phyloP scores from a whole-genome alignment of 2,329 filamentous ascomycete genomes.

The Emmonsia crescens region DNA sequence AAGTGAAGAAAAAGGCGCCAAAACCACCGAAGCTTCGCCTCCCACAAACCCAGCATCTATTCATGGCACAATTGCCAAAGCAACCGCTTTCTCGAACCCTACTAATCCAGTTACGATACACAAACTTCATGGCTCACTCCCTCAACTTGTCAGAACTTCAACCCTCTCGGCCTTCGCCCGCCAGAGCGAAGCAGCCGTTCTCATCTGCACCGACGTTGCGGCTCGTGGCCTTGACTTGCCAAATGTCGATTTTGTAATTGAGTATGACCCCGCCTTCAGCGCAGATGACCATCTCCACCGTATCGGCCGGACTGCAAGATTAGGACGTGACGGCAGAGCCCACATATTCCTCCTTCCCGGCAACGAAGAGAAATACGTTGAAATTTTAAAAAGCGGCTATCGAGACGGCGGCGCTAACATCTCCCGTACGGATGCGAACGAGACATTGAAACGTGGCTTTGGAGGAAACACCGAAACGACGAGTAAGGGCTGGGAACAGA shows the following conservation, averaged over 20 bases:
- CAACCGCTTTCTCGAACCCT: conserved; percentile 61
- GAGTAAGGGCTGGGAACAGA: conserved; percentile 51
- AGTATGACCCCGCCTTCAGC: conserved; percentile 92
- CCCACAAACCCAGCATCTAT: conserved; percentile 1
- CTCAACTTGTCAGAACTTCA: conserved; percentile 74
- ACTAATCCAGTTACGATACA: conserved; percentile 72
- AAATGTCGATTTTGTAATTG: conserved; percentile 86
- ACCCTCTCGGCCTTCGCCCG: conserved; percentile 72
- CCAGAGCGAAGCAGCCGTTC: conserved; percentile 62
- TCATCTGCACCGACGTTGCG: conserved; percentile 91
- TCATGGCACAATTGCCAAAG: conserved; percentile 43
- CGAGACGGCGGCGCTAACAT: conserved; percentile 54
- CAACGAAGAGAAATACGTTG: conserved; percentile 81
- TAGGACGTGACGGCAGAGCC: conserved; percentile 76
- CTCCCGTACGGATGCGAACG: conserved; percentile 50
- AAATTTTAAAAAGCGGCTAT: conserved; percentile 62
- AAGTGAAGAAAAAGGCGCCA: conserved; percentile 16
- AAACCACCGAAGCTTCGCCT: conserved; percentile 7
- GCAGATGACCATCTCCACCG: conserved; percentile 89
- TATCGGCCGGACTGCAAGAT: conserved; percentile 86
- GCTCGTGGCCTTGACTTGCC: conserved; percentile 92
- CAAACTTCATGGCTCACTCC: conserved; percentile 82
- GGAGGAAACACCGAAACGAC: conserved; percentile 30
- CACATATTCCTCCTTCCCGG: conserved; percentile 85
- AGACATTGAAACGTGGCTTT: conserved; percentile 58